A percentile compares a stretch with the other conserved stretches of the same genome.
Conservation (phyloP, 2,329 filamentous ascomycete species). For the Mariannaea sp. region DNA sequence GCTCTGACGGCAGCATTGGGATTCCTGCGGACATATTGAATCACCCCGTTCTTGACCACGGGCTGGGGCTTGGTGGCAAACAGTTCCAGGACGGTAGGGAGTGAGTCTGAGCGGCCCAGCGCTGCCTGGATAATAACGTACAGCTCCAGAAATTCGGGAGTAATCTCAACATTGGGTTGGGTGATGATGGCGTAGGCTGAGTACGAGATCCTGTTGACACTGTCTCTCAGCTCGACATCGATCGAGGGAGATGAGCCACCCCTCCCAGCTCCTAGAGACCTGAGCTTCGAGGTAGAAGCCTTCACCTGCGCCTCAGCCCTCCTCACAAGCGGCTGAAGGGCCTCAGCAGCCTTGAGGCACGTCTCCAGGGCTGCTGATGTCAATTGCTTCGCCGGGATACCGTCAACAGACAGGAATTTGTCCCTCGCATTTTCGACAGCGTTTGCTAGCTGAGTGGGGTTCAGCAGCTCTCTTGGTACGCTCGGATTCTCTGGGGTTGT, state of each 20-base stretch:
- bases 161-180: slow-evolving; percentile 80
- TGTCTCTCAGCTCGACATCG: slow-evolving; percentile 47
- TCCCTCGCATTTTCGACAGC: slow-evolving; percentile 50
- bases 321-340: slow-evolving; percentile 48
- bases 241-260: slow-evolving; percentile 40
- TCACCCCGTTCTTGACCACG: slow-evolving; percentile 59
- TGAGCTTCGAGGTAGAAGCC: slow-evolving; percentile 59
- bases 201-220: slow-evolving; percentile 58
- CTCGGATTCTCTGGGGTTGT: slow-evolving; percentile 22
- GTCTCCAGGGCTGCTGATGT: slow-evolving; percentile 51
- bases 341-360: slow-evolving; percentile 51
- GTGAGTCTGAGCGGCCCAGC: slow-evolving; percentile 72
- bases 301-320: slow-evolving; percentile 46
- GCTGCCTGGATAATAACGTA: slow-evolving; percentile 80
- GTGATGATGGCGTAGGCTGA: slow-evolving; percentile 72
- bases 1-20: slow-evolving; percentile 73
- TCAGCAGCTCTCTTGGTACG: slow-evolving; percentile 38
- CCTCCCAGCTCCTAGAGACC: slow-evolving; percentile 49
- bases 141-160: slow-evolving; percentile 68
- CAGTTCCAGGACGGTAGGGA: slow-evolving; percentile 79
- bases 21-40: slow-evolving; percentile 66
- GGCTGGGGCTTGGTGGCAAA: slow-evolving; percentile 85
- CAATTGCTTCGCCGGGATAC: slow-evolving; percentile 51
- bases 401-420: slow-evolving; percentile 50
- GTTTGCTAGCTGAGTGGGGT: slow-evolving; percentile 47